These are phyloP conservation scores for Ceratocystis albifundus DNA, from an alignment of 2,329 filamentous ascomycete genomes.

Conservation along the genomic window DNA sequence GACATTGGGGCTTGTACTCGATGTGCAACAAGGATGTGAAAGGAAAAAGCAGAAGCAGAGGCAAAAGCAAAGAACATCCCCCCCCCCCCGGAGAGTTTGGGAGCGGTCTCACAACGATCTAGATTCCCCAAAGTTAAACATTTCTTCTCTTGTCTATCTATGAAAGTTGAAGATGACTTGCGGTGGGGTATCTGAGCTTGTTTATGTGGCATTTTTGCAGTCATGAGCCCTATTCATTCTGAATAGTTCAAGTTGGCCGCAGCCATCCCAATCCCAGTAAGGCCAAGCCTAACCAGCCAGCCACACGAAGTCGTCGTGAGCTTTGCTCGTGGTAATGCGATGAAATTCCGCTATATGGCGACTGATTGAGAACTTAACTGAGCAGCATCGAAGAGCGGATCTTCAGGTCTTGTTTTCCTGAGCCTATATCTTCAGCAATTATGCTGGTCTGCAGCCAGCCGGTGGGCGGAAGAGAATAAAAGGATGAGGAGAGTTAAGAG, in stretches of 20 bases:
- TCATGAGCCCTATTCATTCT: neutral
- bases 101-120: neutral
- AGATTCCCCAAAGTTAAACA: neutral
- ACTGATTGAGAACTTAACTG: neutral
- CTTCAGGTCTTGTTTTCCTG: neutral
- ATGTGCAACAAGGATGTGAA: neutral
- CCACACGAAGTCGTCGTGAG: conserved; percentile 5
- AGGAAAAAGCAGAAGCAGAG: neutral
- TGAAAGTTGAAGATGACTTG: neutral
- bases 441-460: neutral
- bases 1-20: neutral
- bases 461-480: neutral
- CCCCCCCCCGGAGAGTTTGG: neutral
- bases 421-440: too few relatives aligned
- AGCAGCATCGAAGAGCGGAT: neutral
- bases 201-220: neutral
- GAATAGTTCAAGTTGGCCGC: too few relatives aligned
- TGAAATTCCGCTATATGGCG: neutral
- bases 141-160: too few relatives aligned
- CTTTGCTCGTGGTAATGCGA: neutral
- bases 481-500: neutral
- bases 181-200: neutral
- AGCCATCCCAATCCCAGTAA: neutral
- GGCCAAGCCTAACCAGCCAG: neutral
- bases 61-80: neutral